Percentiles rank a stretch among this genome's conserved stretches.
Evolutionary conservation across 306 rosid species (phyloP).

Genomic region (Lotus japonicus): DNA sequence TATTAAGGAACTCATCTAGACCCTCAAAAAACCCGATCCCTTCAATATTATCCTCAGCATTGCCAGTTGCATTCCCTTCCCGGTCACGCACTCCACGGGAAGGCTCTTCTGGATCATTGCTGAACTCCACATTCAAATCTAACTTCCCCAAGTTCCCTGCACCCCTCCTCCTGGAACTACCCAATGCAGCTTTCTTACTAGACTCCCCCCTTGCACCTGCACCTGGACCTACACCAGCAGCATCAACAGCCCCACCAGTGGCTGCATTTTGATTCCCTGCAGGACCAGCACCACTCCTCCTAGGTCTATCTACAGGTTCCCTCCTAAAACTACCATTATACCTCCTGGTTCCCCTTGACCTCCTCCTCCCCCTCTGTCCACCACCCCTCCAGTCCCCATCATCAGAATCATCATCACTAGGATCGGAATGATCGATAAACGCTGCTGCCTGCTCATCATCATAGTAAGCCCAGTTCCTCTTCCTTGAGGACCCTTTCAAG

Average conservation of each 20-base stretch:
- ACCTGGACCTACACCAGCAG: not conserved
- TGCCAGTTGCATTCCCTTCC: conserved; percentile 44
- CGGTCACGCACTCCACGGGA: conserved; percentile 25
- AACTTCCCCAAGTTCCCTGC: conserved; percentile 55
- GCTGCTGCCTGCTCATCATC: conserved; percentile 56
- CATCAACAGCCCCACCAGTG: conserved; percentile 30
- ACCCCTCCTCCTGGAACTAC: conserved; percentile 54
- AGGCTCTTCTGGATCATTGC: conserved; percentile 78
- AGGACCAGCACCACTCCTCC: conserved; percentile 28
- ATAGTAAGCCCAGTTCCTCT: conserved; percentile 35
- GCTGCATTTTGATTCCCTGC: conserved; percentile 27
- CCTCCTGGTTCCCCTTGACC: conserved; percentile 13
- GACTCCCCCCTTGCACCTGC: conserved; percentile 32
- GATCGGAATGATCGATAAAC: conserved; percentile 44
- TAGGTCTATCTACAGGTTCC: conserved; percentile 31
- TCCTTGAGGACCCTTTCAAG: conserved; percentile 25
- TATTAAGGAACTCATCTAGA: conserved; percentile 82
- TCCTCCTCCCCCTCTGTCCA: conserved; percentile 31
- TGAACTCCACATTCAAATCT: conserved; percentile 96
- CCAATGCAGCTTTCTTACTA: conserved; percentile 35
- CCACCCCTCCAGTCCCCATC: conserved; percentile 61
- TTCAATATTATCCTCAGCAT: conserved; percentile 76
- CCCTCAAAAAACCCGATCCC: conserved; percentile 85
- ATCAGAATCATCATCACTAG: conserved; percentile 71
- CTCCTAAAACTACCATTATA: conserved; percentile 26